These are phyloP conservation scores for Lepidium sativum DNA, from an alignment of 345 rosid species.

Conservation along the genomic window DNA sequence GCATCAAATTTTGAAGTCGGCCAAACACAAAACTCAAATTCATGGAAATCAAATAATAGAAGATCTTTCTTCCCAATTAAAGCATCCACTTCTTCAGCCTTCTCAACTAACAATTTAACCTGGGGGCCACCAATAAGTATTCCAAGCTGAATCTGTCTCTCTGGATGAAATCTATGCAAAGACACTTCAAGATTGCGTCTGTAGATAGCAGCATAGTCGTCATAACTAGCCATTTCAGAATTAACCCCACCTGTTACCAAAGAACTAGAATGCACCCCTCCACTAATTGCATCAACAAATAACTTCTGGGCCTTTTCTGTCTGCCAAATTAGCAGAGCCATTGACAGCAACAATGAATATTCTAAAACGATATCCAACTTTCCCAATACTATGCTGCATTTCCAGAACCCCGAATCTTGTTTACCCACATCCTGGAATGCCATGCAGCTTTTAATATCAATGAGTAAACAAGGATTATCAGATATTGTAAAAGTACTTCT, in stretches of 20 bases:
- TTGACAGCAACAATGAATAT: conserved; percentile 43
- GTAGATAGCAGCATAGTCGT: conserved; percentile 34
- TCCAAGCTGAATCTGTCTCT: conserved; percentile 61
- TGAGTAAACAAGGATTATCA: conserved; percentile 57
- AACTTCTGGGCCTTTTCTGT: conserved; percentile 36
- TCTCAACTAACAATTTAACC: conserved; percentile 39
- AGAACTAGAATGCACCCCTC: conserved; percentile 26
- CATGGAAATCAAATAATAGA: conserved; percentile 54
- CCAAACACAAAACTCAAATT: conserved; percentile 55
- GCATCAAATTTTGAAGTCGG: conserved; percentile 44
- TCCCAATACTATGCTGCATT: conserved; percentile 57
- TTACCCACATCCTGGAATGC: conserved; percentile 32
- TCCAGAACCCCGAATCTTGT: conserved; percentile 45
- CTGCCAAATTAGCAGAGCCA: conserved; percentile 50
- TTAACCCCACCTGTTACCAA: conserved; percentile 23
- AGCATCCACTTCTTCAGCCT: conserved; percentile 23
- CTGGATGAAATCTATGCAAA: conserved; percentile 48
- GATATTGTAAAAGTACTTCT: conserved; percentile 36
- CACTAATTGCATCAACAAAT: conserved; percentile 23
- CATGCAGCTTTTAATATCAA: conserved; percentile 51
- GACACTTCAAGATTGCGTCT: conserved; percentile 33
- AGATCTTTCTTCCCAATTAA: conserved; percentile 32
- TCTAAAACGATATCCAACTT: conserved; percentile 51
- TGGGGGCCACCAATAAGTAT: conserved; percentile 63
- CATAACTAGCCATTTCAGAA: conserved; percentile 30